These are phyloP conservation scores for Colletotrichum paranaense DNA, from an alignment of 2,329 filamentous ascomycete genomes.

Conservation along the genomic window DNA sequence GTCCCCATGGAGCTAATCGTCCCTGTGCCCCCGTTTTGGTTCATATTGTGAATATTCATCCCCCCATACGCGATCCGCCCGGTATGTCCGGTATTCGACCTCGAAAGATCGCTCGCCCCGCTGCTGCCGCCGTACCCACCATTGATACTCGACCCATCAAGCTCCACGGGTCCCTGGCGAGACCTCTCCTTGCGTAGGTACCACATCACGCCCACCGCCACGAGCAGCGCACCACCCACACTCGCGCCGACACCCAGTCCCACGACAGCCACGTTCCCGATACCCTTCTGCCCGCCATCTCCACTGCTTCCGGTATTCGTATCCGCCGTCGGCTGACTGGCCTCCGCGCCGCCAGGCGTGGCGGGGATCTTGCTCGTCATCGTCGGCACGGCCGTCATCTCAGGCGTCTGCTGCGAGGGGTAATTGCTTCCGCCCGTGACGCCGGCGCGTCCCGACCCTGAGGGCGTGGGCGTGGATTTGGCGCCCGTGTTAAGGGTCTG, in stretches of 20 bases:
- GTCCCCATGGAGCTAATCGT: conserved; percentile 31
- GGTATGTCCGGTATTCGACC: not conserved
- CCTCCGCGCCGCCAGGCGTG: not conserved
- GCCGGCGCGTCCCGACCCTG: not conserved
- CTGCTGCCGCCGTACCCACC: not conserved
- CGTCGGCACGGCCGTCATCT: not conserved
- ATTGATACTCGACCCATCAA: conserved; percentile 10
- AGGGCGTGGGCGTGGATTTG: conserved; percentile 8
- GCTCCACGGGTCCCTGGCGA: conserved; percentile 6
- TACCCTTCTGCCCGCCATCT: not conserved
- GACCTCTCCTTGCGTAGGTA: conserved; percentile 24
- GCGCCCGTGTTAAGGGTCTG: conserved; percentile 19
- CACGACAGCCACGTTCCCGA: conserved; percentile 13
- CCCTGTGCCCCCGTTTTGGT: conserved; percentile 8
- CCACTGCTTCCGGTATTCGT: not conserved
- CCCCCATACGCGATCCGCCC: conserved; percentile 19
- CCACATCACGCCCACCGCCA: conserved; percentile 27
- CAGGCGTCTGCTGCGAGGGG: not conserved
- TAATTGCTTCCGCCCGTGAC: not conserved
- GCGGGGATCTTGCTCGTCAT: conserved; percentile 11
- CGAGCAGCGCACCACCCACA: conserved; percentile 23
- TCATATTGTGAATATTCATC: conserved; percentile 18
- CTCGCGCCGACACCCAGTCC: conserved; percentile 28
- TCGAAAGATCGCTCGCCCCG: not conserved
- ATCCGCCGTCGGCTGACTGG: conserved; percentile 6